Conservation (phyloP, 1,284 basidiomycete genomes). For the Rhodotorula sp. region DNA sequence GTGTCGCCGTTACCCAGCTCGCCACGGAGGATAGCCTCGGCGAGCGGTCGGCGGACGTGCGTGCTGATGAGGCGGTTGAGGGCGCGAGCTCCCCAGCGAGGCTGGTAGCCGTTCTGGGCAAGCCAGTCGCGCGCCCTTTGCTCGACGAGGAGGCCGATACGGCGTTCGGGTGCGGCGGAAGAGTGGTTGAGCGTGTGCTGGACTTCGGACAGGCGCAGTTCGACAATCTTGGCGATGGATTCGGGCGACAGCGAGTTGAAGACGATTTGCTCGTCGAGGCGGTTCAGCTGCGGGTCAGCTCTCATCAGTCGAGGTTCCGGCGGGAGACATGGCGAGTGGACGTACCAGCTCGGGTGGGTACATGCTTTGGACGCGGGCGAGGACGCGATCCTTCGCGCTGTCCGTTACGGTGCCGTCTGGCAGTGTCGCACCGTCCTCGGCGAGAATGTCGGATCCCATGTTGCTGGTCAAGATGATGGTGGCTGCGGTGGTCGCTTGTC, state of each 20-base stretch:
- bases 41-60: constrained; percentile 44
- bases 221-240: constrained; percentile 73
- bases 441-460: constrained; percentile 73
- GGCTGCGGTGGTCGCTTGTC: constrained; percentile 51
- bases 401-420: constrained; percentile 65
- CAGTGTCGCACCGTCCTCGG: constrained; percentile 64
- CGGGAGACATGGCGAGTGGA: constrained; percentile 53
- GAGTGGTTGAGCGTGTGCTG: constrained; percentile 60
- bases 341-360: constrained; percentile 77
- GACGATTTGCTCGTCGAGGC: constrained; percentile 52
- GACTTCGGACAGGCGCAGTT: constrained; percentile 70
- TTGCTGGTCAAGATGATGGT: constrained; percentile 94
- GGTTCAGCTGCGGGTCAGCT: constrained; percentile 31
- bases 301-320: background rate
- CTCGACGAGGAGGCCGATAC: constrained; percentile 72
- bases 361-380: constrained; percentile 66
- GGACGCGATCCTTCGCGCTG: constrained; percentile 65
- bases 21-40: constrained; percentile 37
- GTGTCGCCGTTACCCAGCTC: constrained; percentile 36
- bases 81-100: constrained; percentile 78
- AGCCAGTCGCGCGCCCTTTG: constrained; percentile 68
- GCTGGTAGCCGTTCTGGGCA: constrained; percentile 74
- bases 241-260: constrained; percentile 80
- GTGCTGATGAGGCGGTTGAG: constrained; percentile 46
- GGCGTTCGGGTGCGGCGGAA: constrained; percentile 47